phyloP scores from a whole-genome alignment of 2,329 filamentous ascomycete species.

The Hypoxylon sp. region DNA sequence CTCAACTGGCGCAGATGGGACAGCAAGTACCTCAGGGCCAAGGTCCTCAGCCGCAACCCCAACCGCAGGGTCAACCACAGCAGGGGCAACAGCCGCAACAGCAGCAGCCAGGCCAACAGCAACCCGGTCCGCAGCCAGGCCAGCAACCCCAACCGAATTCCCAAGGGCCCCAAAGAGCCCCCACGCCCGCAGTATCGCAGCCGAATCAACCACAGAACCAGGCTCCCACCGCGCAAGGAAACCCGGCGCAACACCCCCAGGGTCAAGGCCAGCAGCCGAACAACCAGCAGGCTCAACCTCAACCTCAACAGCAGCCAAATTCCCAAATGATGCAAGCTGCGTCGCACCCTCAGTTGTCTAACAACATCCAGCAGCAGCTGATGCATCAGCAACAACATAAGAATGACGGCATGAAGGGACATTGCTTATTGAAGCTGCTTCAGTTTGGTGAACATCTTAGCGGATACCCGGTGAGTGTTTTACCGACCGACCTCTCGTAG shows the following conservation, averaged over 20 bases:
- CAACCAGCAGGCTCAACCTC: constrained; percentile 46
- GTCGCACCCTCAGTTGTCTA: constrained; percentile 53
- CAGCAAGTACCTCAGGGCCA: constrained; percentile 40
- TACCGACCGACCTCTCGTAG: constrained; percentile 10
- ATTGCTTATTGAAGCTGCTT: constrained; percentile 69
- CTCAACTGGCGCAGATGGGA: constrained; percentile 54
- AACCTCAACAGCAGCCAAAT: constrained; percentile 41
- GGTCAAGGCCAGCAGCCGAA: constrained; percentile 48
- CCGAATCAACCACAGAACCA: constrained; percentile 56
- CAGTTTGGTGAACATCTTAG: constrained; percentile 73
- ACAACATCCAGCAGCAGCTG: constrained; percentile 46
- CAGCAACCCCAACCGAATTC: constrained; percentile 51
- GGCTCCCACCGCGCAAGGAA: constrained; percentile 50
- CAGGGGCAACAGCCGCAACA: constrained; percentile 49
- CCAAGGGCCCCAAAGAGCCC: constrained; percentile 48
- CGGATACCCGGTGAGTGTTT: constrained; percentile 62
- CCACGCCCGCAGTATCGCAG: constrained; percentile 45
- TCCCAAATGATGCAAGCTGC: constrained; percentile 51
- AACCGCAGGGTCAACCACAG: constrained; percentile 50
- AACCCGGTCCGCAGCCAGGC: constrained; percentile 52
- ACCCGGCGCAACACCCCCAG: constrained; percentile 50
- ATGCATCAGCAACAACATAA: constrained; percentile 56
- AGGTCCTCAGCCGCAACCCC: constrained; percentile 41
- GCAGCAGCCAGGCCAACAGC: constrained; percentile 52
- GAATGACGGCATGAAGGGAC: constrained; percentile 64